Evolutionary conservation across 345 rosid genomes (phyloP), one percentile per base, ranked within the genome.

Genomic region (Alliaria petiolata): DNA sequence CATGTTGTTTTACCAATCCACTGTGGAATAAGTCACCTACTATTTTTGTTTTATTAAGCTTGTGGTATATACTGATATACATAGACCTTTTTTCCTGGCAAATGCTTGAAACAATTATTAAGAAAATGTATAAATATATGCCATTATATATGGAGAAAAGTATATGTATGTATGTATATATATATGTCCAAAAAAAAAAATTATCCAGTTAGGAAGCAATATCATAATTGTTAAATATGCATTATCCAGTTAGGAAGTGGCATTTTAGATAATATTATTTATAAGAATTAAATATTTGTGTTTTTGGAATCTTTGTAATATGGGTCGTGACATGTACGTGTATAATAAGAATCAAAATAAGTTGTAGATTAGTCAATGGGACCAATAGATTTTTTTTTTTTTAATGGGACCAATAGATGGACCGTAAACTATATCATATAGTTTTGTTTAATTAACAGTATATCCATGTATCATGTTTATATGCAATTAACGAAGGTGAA

Each of bases 211-310:
- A 35, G 35, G 16, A 72, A 64, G 56, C 58, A 45, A 65, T 19
- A 55, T 28, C n/a, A 26, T 45, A 42, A 71, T 33, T n/a, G 44
- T 30, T 43, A 72, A n/a, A 56, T 57, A 19, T 49, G 62, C 43
- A 53, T 75, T 61, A 61, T 75, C 70, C 70, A 45, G 36, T 75
- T 14, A 75, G 38, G 44, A 75, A 68, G 75, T 69, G 58, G 43
- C 35, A 44, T 44, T 17, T 50, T 45, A 42, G 65, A 61, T 61
- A 69, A 61, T 35, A 10, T 69, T 44, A 36, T 61, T 53, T 67
- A 33, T 52, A 16, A 14, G 20, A 67, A 42, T 74, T 12, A 22
- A 61, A 35, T 68, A 60, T 33, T 3, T 43, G 1, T 51, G 38
- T 34, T 51, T 28, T 26, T 42, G 50, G 69, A 69, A 67, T 53